phyloP scores from a whole-genome alignment of 2,329 filamentous ascomycete genomes.

The Diaporthe amygdali region DNA sequence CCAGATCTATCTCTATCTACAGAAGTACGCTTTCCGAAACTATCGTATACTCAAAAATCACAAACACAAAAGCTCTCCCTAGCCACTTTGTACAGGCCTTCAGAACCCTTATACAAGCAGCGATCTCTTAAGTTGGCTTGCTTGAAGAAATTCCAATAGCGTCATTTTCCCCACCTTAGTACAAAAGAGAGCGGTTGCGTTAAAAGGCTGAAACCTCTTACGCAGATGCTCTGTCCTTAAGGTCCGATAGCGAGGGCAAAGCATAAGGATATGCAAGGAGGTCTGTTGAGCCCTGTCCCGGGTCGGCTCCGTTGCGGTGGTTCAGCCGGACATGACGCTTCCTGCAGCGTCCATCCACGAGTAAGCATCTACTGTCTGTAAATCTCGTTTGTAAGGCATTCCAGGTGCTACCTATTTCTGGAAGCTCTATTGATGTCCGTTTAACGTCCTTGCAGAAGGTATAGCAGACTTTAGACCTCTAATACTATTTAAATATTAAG shows the following conservation, averaged over 20 bases:
- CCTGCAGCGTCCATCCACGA: no score
- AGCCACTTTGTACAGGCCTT: neutral
- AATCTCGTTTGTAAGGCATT: no score
- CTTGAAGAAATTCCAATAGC: slow-evolving; percentile 1
- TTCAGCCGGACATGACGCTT: no score
- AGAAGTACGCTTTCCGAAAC: no score
- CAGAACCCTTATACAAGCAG: neutral
- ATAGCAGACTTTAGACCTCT: no score
- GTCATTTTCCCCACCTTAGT: neutral
- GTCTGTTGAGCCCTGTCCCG: neutral
- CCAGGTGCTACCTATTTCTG: no score
- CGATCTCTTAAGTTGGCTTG: neutral
- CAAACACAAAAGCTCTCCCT: neutral
- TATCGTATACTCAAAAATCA: neutral
- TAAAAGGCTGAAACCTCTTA: neutral
- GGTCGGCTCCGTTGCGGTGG: no score
- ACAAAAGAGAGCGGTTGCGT: neutral
- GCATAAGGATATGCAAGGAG: neutral
- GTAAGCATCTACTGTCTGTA: no score
- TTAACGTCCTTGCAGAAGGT: no score
- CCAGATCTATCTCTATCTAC: no score
- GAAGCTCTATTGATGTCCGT: no score
- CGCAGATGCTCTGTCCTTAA: neutral
- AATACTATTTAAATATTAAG: no score
- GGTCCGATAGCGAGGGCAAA: neutral